Evolutionary conservation across 2,329 filamentous ascomycete species (phyloP), one percentile per base, ranked within the genome.

Genomic region (Bisporella sp.): DNA sequence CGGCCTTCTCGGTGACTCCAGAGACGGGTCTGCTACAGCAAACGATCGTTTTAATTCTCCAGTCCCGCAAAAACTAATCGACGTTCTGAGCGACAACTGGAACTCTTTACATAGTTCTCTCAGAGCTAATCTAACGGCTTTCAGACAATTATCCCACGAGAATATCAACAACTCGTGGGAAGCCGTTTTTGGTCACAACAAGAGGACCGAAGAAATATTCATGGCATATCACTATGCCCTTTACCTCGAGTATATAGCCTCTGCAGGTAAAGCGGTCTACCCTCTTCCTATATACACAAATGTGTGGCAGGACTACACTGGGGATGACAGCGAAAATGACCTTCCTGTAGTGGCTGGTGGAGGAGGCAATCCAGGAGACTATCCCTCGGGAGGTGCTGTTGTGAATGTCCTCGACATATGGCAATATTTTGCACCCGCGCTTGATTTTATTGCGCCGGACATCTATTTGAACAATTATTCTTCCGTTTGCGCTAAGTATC

Each of bases 1-100:
- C 0, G 76, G 77, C 0, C 52, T 79, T 0, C 63, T 79, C 0
- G 74, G 75, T 0, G 76, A 79, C 55, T 77, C 71, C 6, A 67
- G 75, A 28, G 77, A 78, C 55, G 64, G 71, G 3, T 72, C 68
- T 3, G 57, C 58, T 1, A 58, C 59, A 5, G 75, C 73, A 1
- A 64, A 76, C 13, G 59, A 67, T 45, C 66, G 58, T 0, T 79
- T 77, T 56, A 50, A 50, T 4, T 54, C 65, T 30, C 52, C 66
- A 5, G 66, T 73, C 7, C 70, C 71, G 0, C 44, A 59, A 6
- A 64, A 71, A 1, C 57, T 73, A 6, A 47, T 70, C 30, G 54
- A 61, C 33, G 67, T 59, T 48, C 61, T 66, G 1, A 35, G 46
- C 39, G 45, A 45, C 5, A 54, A 70, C 54, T 55, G 63, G 51